Conservation (phyloP, 805 yeast genomes). For the Zygoascus biomembranicola region DNA sequence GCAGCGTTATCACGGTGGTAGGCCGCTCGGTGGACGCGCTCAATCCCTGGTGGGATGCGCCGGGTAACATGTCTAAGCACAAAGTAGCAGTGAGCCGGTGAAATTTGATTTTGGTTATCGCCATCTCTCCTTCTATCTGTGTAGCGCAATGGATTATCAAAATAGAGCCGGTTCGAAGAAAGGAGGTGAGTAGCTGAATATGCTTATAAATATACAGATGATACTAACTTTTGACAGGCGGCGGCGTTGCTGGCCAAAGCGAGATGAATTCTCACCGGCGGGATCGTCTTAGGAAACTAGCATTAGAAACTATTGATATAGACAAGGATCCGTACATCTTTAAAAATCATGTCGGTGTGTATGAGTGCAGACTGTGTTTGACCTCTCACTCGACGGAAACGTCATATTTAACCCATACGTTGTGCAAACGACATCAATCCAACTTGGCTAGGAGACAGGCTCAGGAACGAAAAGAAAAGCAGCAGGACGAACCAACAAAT, state of each 20-base stretch:
- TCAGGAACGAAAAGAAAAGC: slow-evolving; percentile 29
- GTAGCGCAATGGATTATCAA: slow-evolving; percentile 65
- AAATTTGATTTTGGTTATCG: no score
- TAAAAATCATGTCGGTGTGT: slow-evolving; percentile 71
- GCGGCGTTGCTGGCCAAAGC: slow-evolving; percentile 73
- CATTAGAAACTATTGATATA: slow-evolving; percentile 35
- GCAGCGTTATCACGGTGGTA: no score
- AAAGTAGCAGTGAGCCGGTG: no score
- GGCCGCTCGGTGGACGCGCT: no score
- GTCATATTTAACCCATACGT: slow-evolving; percentile 74
- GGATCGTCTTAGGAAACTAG: slow-evolving; percentile 57
- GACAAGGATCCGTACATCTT: slow-evolving; percentile 73
- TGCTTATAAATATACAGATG: not conserved
- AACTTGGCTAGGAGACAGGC: slow-evolving; percentile 59
- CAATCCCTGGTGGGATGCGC: no score
- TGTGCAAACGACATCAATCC: slow-evolving; percentile 74
- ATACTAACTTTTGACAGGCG: slow-evolving; percentile 34
- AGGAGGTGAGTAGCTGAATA: slow-evolving; percentile 36
- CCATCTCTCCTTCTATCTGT: no score
- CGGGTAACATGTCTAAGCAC: no score
- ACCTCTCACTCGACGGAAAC: slow-evolving; percentile 77
- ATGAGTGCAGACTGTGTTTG: slow-evolving; percentile 77
- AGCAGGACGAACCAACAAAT: slow-evolving; percentile 12
- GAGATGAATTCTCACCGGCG: slow-evolving; percentile 63
- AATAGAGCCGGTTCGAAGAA: slow-evolving; percentile 84